Base-by-base conservation (phyloP, 352 stramenopile species). In the Halophytophthora polymorphica region DNA sequence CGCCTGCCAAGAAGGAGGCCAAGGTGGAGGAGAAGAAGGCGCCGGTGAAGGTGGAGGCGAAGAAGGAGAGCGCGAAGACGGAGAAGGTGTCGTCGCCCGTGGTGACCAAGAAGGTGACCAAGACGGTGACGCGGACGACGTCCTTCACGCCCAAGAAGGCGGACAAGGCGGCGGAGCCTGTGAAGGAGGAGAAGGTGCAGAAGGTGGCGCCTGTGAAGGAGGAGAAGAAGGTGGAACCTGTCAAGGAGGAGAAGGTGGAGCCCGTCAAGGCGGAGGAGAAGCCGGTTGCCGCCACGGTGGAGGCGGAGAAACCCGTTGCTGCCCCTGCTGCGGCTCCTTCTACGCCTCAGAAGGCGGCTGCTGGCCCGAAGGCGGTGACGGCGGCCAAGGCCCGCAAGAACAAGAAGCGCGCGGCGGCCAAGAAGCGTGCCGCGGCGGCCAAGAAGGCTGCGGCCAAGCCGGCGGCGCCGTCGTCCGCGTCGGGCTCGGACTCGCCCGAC, bases 321-420 rank as follows among this genome's bases (percentile, higher is more conserved):
- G 53, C 45, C 19, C 33, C 42, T 5, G 40, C 40, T 1, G 58
- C 42, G 1, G 55, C 36, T 0, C 64, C 49, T 3, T 55, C 49
- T 6, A 66, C 61, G 0, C 61, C 58, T 1, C 57, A 66, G 50
- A 68, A 71, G 36, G 50, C 50, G 33, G 61, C 64, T 33, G 64
- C 61, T 22, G 45, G 61, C 11, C 47, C 43, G 45, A 17, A 41
- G 36, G 46, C 53, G 2, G 38, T 51, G 4, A 7, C 22, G 21
- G 21, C 15, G 7, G 55, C 53, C 37, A 23, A 63, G 31, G 71
- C 66, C 51, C 29, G 50, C 19, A 75, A 75, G 55, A 72, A 76
- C 58, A 53, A 53, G 33, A 77, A 77, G 56, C 69, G 71, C 50
- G 64, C 54, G 42, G 66, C 45, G 31, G 10, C 52, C 36, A 49